Evolutionary conservation across 495 filamentous ascomycete genomes (phyloP).

Genomic region (Penicillium lividum): DNA sequence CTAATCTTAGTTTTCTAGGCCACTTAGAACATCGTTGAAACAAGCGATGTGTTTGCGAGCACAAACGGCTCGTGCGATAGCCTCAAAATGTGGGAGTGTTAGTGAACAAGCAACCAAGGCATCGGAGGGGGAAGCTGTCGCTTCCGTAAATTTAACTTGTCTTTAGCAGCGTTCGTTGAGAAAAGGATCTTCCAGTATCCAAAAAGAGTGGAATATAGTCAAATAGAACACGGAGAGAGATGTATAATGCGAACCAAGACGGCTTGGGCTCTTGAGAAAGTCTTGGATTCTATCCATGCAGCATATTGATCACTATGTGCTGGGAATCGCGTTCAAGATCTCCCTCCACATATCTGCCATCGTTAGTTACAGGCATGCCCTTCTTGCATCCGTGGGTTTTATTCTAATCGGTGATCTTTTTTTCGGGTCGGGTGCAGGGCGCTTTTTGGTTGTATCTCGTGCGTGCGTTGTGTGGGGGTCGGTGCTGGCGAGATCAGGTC

Average conservation of each 20-base stretch:
- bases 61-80: slow-evolving; percentile 51
- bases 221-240: not conserved
- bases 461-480: too few species aligned
- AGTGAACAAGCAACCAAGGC: slow-evolving; percentile 18
- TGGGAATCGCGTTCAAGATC: slow-evolving; percentile 20
- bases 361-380: too few species aligned
- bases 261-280: slow-evolving; percentile 16
- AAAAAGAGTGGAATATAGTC: too few species aligned
- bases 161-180: not conserved
- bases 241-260: slow-evolving; percentile 9
- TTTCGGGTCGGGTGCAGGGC: too few species aligned
- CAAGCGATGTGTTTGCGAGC: slow-evolving; percentile 34
- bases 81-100: slow-evolving; percentile 8
- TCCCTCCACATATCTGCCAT: not conserved
- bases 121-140: slow-evolving; percentile 5
- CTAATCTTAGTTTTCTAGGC: slow-evolving; percentile 33
- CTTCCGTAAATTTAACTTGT: slow-evolving; percentile 7
- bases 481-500: too few species aligned
- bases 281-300: slow-evolving; percentile 23
- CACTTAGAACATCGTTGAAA: slow-evolving; percentile 51
- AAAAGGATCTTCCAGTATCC: too few species aligned
- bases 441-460: too few species aligned
- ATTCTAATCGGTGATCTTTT: too few species aligned
- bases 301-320: slow-evolving; percentile 25
- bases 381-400: too few species aligned